Percentiles rank a stretch among this genome's conserved stretches.
Evolutionary conservation across 768 basidiomycete species (phyloP).

Genomic region (Dentipellis sp.): DNA sequence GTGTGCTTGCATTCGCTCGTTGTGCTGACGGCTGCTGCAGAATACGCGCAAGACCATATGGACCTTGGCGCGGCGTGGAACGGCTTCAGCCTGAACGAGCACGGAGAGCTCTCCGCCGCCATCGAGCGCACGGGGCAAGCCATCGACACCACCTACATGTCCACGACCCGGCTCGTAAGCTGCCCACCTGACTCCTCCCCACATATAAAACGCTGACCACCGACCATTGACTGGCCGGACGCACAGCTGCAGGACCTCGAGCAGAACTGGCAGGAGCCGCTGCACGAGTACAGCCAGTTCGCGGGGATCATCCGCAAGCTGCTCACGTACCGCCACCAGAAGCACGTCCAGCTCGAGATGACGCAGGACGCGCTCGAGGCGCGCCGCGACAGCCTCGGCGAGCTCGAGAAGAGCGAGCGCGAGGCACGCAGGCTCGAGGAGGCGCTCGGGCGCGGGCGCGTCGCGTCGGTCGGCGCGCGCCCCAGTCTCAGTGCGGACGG

Average conservation of each 20-base stretch:
- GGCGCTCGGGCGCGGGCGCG: conserved; percentile 59
- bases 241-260: conserved; percentile 86
- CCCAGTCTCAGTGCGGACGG: neutral
- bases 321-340: conserved; percentile 92
- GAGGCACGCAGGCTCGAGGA: conserved; percentile 87
- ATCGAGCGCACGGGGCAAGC: conserved; percentile 98
- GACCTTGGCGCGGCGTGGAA: conserved; percentile 90
- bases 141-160: conserved; percentile 87
- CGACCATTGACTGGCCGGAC: neutral
- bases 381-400: conserved; percentile 78
- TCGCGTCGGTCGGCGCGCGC: conserved; percentile 3
- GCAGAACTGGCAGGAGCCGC: conserved; percentile 89
- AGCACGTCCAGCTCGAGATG: conserved; percentile 96
- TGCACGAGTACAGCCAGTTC: conserved; percentile 95
- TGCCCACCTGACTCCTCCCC: too few relatives aligned
- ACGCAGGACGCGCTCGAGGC: conserved; percentile 84
- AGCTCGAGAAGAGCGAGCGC: conserved; percentile 85
- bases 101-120: conserved; percentile 60
- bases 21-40: conserved; percentile 25
- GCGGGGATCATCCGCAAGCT: conserved; percentile 90
- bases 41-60: conserved; percentile 77
- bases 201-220: too few relatives aligned
- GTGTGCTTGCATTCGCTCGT: neutral
- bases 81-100: conserved; percentile 87
- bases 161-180: conserved; percentile 80